Evolutionary conservation across 108 stramenopile species (phyloP), one percentile per base, ranked within the genome.

Genomic region (Nitzschia sp.): DNA sequence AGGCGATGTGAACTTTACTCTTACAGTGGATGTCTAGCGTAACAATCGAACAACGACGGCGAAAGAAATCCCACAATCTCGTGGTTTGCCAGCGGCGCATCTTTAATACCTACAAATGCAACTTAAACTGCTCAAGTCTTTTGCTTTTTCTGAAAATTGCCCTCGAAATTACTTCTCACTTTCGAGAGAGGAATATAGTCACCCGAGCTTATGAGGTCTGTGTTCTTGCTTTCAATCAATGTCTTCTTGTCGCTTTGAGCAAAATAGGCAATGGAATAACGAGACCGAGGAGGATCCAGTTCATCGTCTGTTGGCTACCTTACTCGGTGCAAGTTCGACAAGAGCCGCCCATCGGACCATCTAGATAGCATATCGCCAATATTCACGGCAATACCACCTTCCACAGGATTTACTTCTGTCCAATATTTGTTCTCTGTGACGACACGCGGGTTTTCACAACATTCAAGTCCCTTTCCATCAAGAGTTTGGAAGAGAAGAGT

Each of bases 351-450:
- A 60, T 81, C 74, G 51, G 54, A 49, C 83, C 83, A 84, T 6
- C 80, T 61, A 2, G 57, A 34, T 1, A 84, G 59, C 83, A 84
- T 84, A 49, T 84, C 83, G 15, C 83, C 83, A 59, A 84, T 78
- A 45, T 84, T 84, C 2, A 84, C 77, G 4, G 83, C 76, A 48
- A 84, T 77, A 0, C 78, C 83, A 35, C 77, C 77, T 49, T 78
- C 80, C 8, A 79, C 68, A 1, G 83, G 79, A 30, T 56, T 31
- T 0, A 84, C 70, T 15, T 47, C 36, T 15, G 66, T 66, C 83
- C 83, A 84, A 29, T 51, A 51, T 23, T 48, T 46, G 26, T 34
- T 59, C 8, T 18, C 38, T 3, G 15, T 9, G 17, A 30, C 76
- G 31, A 19, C 73, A 3, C 67, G 62, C 15, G 78, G 75, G 57